Percentiles rank a stretch among this genome's conserved stretches.
phyloP scores from a whole-genome alignment of 192 early-diverging fungal species.

The Umbelopsis sp. region DNA sequence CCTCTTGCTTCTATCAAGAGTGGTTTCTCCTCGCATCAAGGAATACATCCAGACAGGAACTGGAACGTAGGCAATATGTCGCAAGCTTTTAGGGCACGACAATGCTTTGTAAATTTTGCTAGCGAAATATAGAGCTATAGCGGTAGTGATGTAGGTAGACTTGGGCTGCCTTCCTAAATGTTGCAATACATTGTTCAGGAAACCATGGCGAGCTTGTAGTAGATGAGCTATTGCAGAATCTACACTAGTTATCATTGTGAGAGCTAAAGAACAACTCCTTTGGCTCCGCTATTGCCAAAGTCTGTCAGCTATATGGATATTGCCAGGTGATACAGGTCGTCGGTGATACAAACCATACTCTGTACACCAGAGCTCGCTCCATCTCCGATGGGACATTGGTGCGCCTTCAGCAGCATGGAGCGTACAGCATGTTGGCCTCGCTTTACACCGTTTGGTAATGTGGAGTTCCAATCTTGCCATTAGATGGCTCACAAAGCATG shows the following conservation, averaged over 20 bases:
- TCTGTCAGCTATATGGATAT: too few relatives aligned
- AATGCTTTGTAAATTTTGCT: not conserved
- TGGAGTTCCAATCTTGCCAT: too few relatives aligned
- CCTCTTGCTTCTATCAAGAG: not conserved
- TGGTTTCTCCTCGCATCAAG: not conserved
- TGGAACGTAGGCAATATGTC: not conserved
- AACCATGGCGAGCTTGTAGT: not conserved
- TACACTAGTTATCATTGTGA: not conserved
- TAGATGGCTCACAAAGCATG: too few relatives aligned
- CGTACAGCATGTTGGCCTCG: too few relatives aligned
- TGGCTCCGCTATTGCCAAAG: too few relatives aligned
- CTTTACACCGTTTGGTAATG: too few relatives aligned
- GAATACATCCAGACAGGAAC: not conserved
- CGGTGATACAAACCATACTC: too few relatives aligned
- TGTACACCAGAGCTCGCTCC: too few relatives aligned
- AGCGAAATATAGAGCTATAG: not conserved
- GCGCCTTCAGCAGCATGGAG: too few relatives aligned
- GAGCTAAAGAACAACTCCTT: not conserved
- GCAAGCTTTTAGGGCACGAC: not conserved
- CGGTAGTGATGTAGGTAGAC: not conserved
- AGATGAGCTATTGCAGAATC: not conserved
- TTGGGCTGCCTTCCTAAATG: not conserved
- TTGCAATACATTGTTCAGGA: not conserved
- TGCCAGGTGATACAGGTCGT: too few relatives aligned
- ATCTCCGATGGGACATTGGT: too few relatives aligned